These are phyloP conservation scores for Verticillium dahliae DNA, from an alignment of 2,329 filamentous ascomycete genomes.

Conservation along the genomic window DNA sequence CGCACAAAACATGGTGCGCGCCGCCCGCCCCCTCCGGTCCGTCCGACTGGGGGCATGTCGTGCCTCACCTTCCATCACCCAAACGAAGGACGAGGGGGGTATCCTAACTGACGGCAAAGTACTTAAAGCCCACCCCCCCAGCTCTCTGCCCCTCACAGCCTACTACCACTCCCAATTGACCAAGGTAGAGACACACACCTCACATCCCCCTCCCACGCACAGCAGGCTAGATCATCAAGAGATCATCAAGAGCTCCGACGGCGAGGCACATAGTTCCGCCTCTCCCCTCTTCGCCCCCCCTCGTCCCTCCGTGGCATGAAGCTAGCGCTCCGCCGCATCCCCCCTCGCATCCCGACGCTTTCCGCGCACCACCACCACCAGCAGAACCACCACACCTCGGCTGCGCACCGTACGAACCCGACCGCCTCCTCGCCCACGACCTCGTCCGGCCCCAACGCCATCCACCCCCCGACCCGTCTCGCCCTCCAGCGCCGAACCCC, in stretches of 20 bases:
- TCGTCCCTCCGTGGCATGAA: background rate
- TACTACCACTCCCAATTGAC: too few relatives aligned
- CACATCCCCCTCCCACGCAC: too few relatives aligned
- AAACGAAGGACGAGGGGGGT: too few relatives aligned
- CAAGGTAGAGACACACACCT: too few relatives aligned
- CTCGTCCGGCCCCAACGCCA: too few relatives aligned
- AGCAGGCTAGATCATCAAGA: too few relatives aligned
- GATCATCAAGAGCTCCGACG: too few relatives aligned
- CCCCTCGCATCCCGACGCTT: constrained; percentile 2
- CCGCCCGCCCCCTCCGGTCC: background rate
- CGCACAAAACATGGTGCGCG: background rate
- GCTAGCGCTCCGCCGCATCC: background rate
- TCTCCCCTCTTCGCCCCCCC: background rate
- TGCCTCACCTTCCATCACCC: too few relatives aligned
- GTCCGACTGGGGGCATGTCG: background rate
- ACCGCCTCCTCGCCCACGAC: background rate
- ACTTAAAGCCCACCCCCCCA: too few relatives aligned
- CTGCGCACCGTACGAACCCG: background rate
- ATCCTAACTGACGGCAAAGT: too few relatives aligned
- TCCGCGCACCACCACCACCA: background rate
- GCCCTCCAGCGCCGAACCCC: background rate
- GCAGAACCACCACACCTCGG: background rate
- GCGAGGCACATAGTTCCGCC: background rate
- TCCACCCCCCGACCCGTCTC: background rate
- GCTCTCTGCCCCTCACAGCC: too few relatives aligned